Percentiles rank a stretch among this genome's conserved stretches.
These are phyloP conservation scores for Hypoxylon sp. DNA, from an alignment of 2,329 filamentous ascomycete genomes.

Conservation along the genomic window DNA sequence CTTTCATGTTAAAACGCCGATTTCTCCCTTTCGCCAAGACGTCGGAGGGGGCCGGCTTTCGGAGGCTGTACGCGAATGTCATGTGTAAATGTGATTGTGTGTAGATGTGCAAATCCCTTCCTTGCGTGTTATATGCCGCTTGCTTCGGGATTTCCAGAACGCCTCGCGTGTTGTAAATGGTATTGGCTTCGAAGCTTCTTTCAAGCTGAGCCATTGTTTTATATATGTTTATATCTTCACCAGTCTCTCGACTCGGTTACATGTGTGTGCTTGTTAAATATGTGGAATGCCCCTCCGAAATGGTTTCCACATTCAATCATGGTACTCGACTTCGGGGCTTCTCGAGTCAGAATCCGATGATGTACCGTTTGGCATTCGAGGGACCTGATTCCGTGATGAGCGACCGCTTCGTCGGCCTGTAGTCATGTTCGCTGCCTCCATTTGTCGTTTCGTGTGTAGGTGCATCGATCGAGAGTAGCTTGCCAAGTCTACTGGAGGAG, in stretches of 20 bases:
- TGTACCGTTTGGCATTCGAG: constrained; percentile 42
- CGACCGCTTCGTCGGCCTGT: constrained; percentile 48
- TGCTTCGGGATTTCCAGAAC: constrained; percentile 15
- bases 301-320: constrained; percentile 35
- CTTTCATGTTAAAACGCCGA: constrained; percentile 12
- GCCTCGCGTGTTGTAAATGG: constrained; percentile 13
- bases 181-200: constrained; percentile 17
- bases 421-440: constrained; percentile 64
- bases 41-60: no score
- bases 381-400: constrained; percentile 25
- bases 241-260: not conserved
- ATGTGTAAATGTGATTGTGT: no score
- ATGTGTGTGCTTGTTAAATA: not conserved
- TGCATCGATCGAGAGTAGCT: constrained; percentile 69
- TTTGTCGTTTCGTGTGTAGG: constrained; percentile 70
- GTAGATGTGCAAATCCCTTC: constrained; percentile 1
- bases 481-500: constrained; percentile 45
- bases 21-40: constrained; percentile 10
- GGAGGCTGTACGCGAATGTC: no score
- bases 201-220: constrained; percentile 17
- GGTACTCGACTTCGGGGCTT: constrained; percentile 40
- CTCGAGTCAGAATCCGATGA: constrained; percentile 33
- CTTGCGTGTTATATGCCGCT: constrained; percentile 17
- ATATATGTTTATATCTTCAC: constrained; percentile 1
- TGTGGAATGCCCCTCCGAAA: not conserved